phyloP scores from a whole-genome alignment of 306 rosid species.

The Purshia tridentata region DNA sequence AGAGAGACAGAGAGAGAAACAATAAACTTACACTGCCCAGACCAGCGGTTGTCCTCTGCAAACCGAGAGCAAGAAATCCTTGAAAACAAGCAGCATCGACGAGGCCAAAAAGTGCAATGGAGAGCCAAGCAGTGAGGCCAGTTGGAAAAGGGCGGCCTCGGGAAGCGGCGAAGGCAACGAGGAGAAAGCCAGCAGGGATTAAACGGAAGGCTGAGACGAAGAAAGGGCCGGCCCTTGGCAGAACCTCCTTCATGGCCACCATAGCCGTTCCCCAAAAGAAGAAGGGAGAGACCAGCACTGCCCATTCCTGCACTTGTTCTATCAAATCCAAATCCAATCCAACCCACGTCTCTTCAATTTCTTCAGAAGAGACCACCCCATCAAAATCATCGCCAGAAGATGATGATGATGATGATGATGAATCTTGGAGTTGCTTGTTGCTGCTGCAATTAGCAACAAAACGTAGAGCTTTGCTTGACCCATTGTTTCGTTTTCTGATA shows the following conservation, averaged over 20 bases:
- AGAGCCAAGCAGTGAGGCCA: conserved; percentile 78
- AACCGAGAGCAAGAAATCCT: conserved; percentile 93
- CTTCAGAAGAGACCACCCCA: conserved; percentile 36
- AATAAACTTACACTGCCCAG: conserved; percentile 77
- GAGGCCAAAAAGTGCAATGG: conserved; percentile 68
- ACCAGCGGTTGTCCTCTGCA: conserved; percentile 88
- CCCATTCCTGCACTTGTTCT: conserved; percentile 53
- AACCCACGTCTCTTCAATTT: not conserved
- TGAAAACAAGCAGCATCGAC: conserved; percentile 90
- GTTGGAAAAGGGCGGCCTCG: conserved; percentile 72
- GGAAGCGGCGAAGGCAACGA: conserved; percentile 68
- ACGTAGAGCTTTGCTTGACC: not conserved
- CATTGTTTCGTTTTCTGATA: not conserved
- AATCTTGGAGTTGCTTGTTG: conserved; percentile 32
- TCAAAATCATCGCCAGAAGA: conserved; percentile 44
- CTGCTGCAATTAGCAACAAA: conserved; percentile 23
- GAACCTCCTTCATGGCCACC: conserved; percentile 96
- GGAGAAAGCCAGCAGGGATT: conserved; percentile 85
- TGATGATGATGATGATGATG: conserved; percentile 10
- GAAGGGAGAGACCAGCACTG: conserved; percentile 82
- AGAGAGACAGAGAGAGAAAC: too few species aligned
- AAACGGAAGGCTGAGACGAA: conserved; percentile 83
- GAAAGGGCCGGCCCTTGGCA: conserved; percentile 78
- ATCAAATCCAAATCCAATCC: not conserved
- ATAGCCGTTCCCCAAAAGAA: conserved; percentile 98